These are phyloP conservation scores for Wickerhamiella bombiphila DNA, from an alignment of 805 yeast species.

Conservation along the genomic window DNA sequence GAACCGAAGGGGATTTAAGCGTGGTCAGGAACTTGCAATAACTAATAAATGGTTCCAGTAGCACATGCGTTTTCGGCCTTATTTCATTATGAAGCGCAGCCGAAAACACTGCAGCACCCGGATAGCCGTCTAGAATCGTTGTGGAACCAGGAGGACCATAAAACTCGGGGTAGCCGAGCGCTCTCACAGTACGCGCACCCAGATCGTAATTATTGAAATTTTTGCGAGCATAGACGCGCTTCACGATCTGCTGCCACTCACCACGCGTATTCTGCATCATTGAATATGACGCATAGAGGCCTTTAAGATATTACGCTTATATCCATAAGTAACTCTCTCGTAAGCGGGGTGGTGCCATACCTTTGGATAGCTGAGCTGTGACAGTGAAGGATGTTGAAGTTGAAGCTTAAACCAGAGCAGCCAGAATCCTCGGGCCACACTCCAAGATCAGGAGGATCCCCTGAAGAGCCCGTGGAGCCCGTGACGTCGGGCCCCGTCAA, in stretches of 20 bases:
- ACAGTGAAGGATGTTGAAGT: too few relatives aligned
- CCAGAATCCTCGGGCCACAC: too few relatives aligned
- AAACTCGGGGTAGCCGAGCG: slow-evolving; percentile 30
- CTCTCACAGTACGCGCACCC: slow-evolving; percentile 30
- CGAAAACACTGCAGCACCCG: slow-evolving; percentile 40
- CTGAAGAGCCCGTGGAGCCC: background rate
- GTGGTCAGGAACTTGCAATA: slow-evolving; percentile 17
- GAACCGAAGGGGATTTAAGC: slow-evolving; percentile 16
- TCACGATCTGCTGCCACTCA: slow-evolving; percentile 15
- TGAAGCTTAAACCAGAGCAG: too few relatives aligned
- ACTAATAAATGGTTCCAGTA: slow-evolving; percentile 39
- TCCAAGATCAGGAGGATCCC: too few relatives aligned
- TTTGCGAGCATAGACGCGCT: slow-evolving; percentile 18
- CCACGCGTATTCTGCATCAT: slow-evolving; percentile 14
- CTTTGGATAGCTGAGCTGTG: too few relatives aligned
- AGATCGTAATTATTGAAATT: slow-evolving; percentile 18
- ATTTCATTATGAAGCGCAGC: slow-evolving; percentile 44
- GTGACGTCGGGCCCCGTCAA: slow-evolving; percentile 5
- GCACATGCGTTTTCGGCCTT: slow-evolving; percentile 47
- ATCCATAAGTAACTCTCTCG: too few relatives aligned
- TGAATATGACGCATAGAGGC: too few relatives aligned
- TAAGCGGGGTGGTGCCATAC: too few relatives aligned
- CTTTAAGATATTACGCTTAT: too few relatives aligned
- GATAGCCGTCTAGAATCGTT: slow-evolving; percentile 23
- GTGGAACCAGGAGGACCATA: slow-evolving; percentile 17